Evolutionary conservation across 2,329 filamentous ascomycete species (phyloP).

Genomic region (Talaromyces verruculosus): DNA sequence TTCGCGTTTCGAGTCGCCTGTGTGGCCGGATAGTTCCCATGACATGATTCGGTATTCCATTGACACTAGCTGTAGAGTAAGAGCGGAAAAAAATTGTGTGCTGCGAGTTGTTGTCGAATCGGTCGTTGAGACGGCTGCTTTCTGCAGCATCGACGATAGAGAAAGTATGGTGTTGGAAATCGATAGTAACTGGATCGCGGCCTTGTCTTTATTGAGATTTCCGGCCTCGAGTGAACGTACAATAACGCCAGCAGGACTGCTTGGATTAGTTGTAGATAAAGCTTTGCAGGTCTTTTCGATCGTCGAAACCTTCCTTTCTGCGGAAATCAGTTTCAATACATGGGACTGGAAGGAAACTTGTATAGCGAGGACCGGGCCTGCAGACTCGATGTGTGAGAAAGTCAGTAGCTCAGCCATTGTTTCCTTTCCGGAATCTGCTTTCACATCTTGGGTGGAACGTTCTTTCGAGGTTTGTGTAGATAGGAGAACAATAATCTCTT

Average conservation of each 20-base stretch:
- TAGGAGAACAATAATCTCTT: constrained; percentile 29
- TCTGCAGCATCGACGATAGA: constrained; percentile 30
- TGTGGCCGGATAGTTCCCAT: constrained; percentile 45
- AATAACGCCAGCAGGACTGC: constrained; percentile 44
- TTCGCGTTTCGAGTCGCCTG: constrained; percentile 44
- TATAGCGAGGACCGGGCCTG: constrained; percentile 33
- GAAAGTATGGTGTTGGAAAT: constrained; percentile 44
- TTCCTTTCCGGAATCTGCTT: constrained; percentile 33
- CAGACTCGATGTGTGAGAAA: constrained; percentile 33
- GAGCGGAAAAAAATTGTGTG: constrained; percentile 31
- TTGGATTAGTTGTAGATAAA: constrained; percentile 36
- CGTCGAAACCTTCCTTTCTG: constrained; percentile 35
- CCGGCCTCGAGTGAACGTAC: constrained; percentile 38
- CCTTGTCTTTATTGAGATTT: constrained; percentile 40
- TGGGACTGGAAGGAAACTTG: constrained; percentile 44
- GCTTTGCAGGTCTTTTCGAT: constrained; percentile 34
- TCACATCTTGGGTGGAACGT: constrained; percentile 27
- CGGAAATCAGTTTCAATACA: constrained; percentile 38
- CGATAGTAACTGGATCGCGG: constrained; percentile 46
- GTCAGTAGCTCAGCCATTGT: constrained; percentile 40
- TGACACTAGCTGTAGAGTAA: constrained; percentile 44
- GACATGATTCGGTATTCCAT: constrained; percentile 44
- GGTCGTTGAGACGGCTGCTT: constrained; percentile 21
- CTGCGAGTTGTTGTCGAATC: constrained; percentile 26
- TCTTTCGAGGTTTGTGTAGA: constrained; percentile 19